phyloP scores from a whole-genome alignment of 345 rosid genomes.

The Populus tremula region DNA sequence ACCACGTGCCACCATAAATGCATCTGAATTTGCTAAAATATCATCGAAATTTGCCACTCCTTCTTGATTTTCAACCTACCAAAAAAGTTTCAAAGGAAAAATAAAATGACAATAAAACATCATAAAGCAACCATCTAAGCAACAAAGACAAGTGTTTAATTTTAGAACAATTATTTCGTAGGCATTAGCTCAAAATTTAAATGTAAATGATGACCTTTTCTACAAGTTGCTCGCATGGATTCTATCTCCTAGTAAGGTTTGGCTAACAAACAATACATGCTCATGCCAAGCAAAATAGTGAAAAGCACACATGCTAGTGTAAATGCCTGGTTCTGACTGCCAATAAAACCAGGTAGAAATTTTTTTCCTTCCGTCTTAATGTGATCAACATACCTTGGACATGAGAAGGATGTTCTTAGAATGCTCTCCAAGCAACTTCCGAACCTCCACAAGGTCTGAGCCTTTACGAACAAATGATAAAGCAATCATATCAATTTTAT shows the following conservation, averaged over 20 bases:
- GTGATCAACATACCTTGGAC: constrained; percentile 71
- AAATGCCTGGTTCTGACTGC: not conserved
- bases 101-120: not conserved
- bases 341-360: not conserved
- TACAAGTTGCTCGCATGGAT: not conserved
- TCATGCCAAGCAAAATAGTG: not conserved
- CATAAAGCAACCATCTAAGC: not conserved
- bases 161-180: not conserved
- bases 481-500: constrained; percentile 94
- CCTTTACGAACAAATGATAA: constrained; percentile 94
- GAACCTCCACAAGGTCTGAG: constrained; percentile 78
- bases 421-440: constrained; percentile 75
- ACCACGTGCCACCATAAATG: constrained; percentile 97
- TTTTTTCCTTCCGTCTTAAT: not conserved
- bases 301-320: not conserved
- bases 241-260: not conserved
- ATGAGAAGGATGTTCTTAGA: constrained; percentile 83
- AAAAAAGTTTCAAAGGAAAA: not conserved
- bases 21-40: constrained; percentile 79
- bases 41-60: constrained; percentile 98
- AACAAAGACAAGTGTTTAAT: not conserved
- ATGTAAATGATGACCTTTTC: not conserved
- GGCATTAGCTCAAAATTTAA: not conserved
- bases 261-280: not conserved
- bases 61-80: constrained; percentile 94